Evolutionary conservation across 2,329 filamentous ascomycete species (phyloP), one percentile per base, ranked within the genome.

Genomic region (Pyrenochaeta sp.): DNA sequence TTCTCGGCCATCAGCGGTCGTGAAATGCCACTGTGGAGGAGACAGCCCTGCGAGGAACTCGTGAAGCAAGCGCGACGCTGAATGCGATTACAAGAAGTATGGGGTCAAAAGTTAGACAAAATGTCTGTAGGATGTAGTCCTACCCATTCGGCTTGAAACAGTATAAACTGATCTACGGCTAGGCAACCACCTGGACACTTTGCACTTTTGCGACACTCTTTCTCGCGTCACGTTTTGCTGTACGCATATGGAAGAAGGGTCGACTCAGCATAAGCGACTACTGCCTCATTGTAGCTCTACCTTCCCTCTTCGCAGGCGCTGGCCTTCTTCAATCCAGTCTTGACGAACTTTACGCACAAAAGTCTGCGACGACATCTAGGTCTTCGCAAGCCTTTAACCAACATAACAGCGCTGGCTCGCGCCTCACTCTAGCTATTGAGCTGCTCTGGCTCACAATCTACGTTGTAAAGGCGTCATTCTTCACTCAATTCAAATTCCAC

Each of bases 381-480:
- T 7, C 7, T 28, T 27, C 42, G 37, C 36, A 19, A 48, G 42
- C 40, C 40, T 28, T 37, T 27, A 27, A 37, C 8, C 54, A 58
- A 28, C 9, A 40, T n/a, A 28, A n/a, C 25, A 44, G 2, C 50
- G 32, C 22, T 5, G 52, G 54, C 36, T 7, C 50, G 7, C 55
- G 54, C 34, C 37, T 68, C 30, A 61, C 54, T 37, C 52, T 61
- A n/a, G 56, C 59, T 7, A 58, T 69, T 19, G 58, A 64, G 36
- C 37, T 66, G 50, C 51, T 65, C 6, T 64, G 60, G 64, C 50
- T 59, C 25, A 39, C 54, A 2, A 62, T 65, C 7, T 68, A 59
- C 50, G 60, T 43, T n/a, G 61, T 68, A 19, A 62, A 65, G n/a
- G 62, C 50, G n/a, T 64, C 58, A 43, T 65, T 62, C 36, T 54